These are phyloP conservation scores for Rhizomucor miehei DNA, from an alignment of 371 early-diverging fungal species.

Conservation along the genomic window DNA sequence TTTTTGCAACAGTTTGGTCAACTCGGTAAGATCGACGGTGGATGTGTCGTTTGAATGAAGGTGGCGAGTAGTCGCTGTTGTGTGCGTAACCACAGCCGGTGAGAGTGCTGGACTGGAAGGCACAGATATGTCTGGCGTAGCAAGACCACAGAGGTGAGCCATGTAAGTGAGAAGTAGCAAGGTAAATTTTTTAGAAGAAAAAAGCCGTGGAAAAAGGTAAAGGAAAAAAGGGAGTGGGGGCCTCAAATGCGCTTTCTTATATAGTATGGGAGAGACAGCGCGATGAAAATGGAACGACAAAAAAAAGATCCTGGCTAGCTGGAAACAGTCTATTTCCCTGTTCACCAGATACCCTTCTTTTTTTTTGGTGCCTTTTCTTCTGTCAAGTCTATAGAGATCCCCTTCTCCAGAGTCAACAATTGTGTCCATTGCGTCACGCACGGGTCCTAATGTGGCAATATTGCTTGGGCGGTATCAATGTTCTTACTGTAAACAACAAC, in stretches of 20 bases:
- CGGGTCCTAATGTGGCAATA: too few relatives aligned
- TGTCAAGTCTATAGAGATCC: neutral
- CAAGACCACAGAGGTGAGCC: constrained; percentile 17
- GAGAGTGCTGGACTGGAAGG: constrained; percentile 44
- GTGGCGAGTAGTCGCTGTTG: constrained; percentile 37
- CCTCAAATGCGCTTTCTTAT: too few relatives aligned
- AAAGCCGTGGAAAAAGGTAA: neutral
- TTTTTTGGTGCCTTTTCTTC: too few relatives aligned
- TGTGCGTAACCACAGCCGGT: constrained; percentile 41
- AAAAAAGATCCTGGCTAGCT: too few relatives aligned
- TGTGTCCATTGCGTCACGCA: too few relatives aligned
- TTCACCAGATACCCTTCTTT: neutral
- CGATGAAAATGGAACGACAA: too few relatives aligned
- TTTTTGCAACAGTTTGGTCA: constrained; percentile 29
- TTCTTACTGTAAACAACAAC: too few relatives aligned
- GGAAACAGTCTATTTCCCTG: too few relatives aligned
- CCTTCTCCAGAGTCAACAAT: too few relatives aligned
- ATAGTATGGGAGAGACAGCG: too few relatives aligned
- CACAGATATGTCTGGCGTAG: constrained; percentile 42
- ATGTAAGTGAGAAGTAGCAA: constrained; percentile 6
- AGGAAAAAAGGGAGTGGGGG: neutral
- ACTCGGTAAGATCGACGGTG: constrained; percentile 34
- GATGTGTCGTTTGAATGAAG: constrained; percentile 19
- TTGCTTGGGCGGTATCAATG: too few relatives aligned
- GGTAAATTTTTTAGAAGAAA: neutral